Percentiles rank a stretch among this genome's conserved stretches.
Conservation (phyloP, 2,329 filamentous ascomycete genomes). For the Pestalotiopsis sp. region DNA sequence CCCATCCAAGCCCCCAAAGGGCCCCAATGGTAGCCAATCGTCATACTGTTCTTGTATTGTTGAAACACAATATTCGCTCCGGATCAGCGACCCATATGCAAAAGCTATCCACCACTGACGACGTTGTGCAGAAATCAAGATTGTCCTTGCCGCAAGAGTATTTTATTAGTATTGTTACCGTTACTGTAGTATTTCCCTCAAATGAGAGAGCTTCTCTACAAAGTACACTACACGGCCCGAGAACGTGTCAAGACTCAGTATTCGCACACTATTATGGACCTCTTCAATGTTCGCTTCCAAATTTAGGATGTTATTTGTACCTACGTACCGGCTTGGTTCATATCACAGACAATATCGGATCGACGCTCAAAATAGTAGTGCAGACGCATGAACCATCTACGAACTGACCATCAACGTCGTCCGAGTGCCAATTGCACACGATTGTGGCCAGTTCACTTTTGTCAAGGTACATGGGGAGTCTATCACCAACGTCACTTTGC, state of each 20-base stretch:
- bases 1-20: not conserved
- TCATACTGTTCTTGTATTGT: not conserved
- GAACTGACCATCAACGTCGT: too few relatives aligned
- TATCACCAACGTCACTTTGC: too few relatives aligned
- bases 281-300: not conserved
- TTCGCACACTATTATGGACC: not conserved
- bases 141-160: not conserved
- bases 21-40: not conserved
- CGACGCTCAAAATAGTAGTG: too few relatives aligned
- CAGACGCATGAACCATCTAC: too few relatives aligned
- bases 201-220: not conserved
- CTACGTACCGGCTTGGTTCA: not conserved
- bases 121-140: slow-evolving; percentile 10
- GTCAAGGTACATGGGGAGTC: too few relatives aligned
- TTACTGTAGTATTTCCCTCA: not conserved
- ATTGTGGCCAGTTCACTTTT: too few relatives aligned
- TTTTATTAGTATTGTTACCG: not conserved
- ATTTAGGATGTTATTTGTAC: not conserved
- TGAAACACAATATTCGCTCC: not conserved
- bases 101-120: not conserved
- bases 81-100: not conserved
- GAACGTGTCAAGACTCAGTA: not conserved
- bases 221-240: not conserved
- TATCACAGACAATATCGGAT: too few relatives aligned
- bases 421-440: too few relatives aligned